Base-by-base conservation (phyloP, 768 basidiomycete genomes). In the Neoboletus magnificus region DNA sequence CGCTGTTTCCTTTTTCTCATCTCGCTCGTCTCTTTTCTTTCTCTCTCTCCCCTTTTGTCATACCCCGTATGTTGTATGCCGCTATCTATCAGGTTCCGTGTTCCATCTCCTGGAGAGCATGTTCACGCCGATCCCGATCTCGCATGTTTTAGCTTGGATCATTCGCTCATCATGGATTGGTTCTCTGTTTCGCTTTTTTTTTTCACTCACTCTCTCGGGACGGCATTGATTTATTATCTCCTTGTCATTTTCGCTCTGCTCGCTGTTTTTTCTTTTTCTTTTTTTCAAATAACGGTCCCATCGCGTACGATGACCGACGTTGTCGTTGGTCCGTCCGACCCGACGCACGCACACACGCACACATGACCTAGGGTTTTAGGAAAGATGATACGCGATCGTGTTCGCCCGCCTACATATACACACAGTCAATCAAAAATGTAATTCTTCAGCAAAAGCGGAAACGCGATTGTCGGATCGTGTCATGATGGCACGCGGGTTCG, bases 11-110 rank as follows among this genome's bases (percentile, higher is more conserved):
- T 18, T 33, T 22, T 22, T 47, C 27, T 35, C 27, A 39, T 39
- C 10, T n/a, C 25, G 1, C 13, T 32, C 20, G 41, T 33, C 23
- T 41, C 51, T 51, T 36, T 47, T 41, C 41, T 41, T 5, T 18
- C 37, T 11, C 55, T 16, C 18, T 22, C 16, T 32, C 46, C 25
- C 37, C 23, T 30, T 22, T 45, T 25, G 32, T 44, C 37, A 47
- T 51, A 52, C 52, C 43, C 42, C 25, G 23, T 58, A 55, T 54
- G 48, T 45, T 29, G 49, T 37, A 58, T 67, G 49, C 61, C 32
- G 40, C 45, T 66, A 57, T 62, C 56, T 55, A 55, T 53, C 37
- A 15, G 10, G 54, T 18, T 44, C 2, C 35, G 44, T 23, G 32
- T 54, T 15, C 35, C 11, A 47, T 23, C 29, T 46, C 25, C 35